phyloP scores from a whole-genome alignment of 495 filamentous ascomycete genomes.

The Acidomyces sp. region DNA sequence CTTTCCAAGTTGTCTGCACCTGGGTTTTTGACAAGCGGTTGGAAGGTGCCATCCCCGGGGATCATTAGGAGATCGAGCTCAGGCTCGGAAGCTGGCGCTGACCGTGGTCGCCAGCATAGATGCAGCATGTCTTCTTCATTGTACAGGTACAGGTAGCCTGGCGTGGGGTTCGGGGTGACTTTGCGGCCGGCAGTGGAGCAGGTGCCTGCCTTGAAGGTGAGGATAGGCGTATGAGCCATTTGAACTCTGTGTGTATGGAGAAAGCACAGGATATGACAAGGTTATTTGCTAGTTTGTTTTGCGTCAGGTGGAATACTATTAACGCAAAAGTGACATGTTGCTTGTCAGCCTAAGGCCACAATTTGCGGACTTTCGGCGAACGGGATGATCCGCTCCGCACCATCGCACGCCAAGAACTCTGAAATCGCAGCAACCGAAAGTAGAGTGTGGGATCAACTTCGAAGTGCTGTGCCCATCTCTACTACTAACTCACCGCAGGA shows the following conservation, averaged over 20 bases:
- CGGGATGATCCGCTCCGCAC: too few relatives aligned
- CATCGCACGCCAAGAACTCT: too few relatives aligned
- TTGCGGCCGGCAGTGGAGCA: conserved; percentile 53
- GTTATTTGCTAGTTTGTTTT: too few relatives aligned
- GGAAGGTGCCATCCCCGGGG: conserved; percentile 74
- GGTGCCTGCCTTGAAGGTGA: conserved; percentile 93
- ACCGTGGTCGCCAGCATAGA: conserved; percentile 84
- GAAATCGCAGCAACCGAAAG: too few relatives aligned
- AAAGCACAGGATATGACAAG: background rate
- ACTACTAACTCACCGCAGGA: too few relatives aligned
- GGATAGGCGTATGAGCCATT: conserved; percentile 74
- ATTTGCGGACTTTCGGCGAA: too few relatives aligned
- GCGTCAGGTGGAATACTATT: too few relatives aligned
- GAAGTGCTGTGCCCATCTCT: too few relatives aligned
- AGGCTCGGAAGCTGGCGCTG: conserved; percentile 48
- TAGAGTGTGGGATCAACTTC: too few relatives aligned
- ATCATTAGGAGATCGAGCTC: conserved; percentile 81
- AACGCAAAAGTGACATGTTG: too few relatives aligned
- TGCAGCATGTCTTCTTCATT: conserved; percentile 87
- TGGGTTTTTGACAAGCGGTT: conserved; percentile 46
- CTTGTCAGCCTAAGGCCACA: too few relatives aligned
- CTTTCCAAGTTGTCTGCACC: conserved; percentile 38
- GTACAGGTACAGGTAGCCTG: conserved; percentile 90
- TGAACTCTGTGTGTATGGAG: background rate
- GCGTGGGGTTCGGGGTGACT: conserved; percentile 52